Conservation (phyloP, 2,329 filamentous ascomycete genomes). For the Akanthomyces muscarius region DNA sequence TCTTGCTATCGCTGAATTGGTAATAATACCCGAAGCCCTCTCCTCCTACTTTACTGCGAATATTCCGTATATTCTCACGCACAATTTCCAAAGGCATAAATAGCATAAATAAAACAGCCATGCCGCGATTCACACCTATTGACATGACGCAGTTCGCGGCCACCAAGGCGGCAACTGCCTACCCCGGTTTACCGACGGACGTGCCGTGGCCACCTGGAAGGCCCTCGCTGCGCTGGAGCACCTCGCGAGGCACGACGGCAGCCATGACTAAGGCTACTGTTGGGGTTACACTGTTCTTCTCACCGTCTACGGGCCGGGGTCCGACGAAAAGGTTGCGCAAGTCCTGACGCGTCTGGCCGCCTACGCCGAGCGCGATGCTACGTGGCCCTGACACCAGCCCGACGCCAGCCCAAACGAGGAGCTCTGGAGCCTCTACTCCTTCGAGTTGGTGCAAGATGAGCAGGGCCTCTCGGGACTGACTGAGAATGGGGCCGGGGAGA, state of each 20-base stretch:
- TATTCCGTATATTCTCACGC: too few species aligned
- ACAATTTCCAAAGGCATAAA: too few species aligned
- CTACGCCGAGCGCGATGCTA: slow-evolving; percentile 19
- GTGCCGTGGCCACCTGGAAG: background rate
- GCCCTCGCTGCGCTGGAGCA: slow-evolving; percentile 15
- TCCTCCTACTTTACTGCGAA: too few species aligned
- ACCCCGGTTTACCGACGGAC: too few species aligned
- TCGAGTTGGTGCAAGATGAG: slow-evolving; percentile 21
- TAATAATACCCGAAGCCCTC: too few species aligned
- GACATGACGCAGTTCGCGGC: too few species aligned
- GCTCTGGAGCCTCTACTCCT: slow-evolving; percentile 22
- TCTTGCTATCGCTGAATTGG: too few species aligned
- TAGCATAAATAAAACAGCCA: too few species aligned
- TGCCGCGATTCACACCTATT: too few species aligned
- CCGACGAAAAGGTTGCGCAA: slow-evolving; percentile 19
- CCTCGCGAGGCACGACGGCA: slow-evolving; percentile 21
- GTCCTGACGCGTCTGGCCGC: slow-evolving; percentile 20
- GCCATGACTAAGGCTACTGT: slow-evolving; percentile 24
- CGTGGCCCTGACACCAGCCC: slow-evolving; percentile 11
- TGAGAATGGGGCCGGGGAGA: slow-evolving; percentile 20
- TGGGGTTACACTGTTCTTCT: slow-evolving; percentile 25
- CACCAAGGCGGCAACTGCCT: too few species aligned
- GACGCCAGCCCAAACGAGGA: slow-evolving; percentile 19
- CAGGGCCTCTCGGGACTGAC: slow-evolving; percentile 16
- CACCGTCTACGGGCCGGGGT: slow-evolving; percentile 22